phyloP scores from a whole-genome alignment of 768 basidiomycete genomes.

The Termitomyces sp. region DNA sequence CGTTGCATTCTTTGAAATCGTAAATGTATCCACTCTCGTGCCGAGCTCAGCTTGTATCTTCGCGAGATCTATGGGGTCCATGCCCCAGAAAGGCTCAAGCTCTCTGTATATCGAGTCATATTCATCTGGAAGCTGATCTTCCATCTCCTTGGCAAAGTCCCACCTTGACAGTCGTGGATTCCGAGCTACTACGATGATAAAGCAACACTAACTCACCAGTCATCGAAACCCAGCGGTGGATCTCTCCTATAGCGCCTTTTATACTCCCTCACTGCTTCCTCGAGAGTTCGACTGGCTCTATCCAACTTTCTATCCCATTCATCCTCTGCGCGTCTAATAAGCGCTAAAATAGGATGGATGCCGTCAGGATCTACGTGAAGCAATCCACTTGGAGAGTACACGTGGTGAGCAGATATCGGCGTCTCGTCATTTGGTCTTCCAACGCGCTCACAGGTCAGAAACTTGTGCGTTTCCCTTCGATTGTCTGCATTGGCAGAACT shows the following conservation, averaged over 20 bases:
- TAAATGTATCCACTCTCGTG: slow-evolving; percentile 35
- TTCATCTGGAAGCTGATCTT: slow-evolving; percentile 81
- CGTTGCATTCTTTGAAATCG: slow-evolving; percentile 32
- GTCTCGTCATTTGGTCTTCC: slow-evolving; percentile 8
- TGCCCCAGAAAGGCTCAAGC: slow-evolving; percentile 79
- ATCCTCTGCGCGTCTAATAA: slow-evolving; percentile 62
- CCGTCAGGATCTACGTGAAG: slow-evolving; percentile 22
- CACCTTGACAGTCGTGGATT: slow-evolving; percentile 30
- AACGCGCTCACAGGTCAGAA: not conserved
- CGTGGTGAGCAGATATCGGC: slow-evolving; percentile 14
- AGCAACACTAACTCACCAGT: slow-evolving; percentile 51
- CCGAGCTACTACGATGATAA: not conserved
- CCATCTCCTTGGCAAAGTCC: slow-evolving; percentile 59
- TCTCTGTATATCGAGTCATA: slow-evolving; percentile 75
- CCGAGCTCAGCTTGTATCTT: slow-evolving; percentile 33
- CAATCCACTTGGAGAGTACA: slow-evolving; percentile 19
- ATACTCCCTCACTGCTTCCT: slow-evolving; percentile 67
- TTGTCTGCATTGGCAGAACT: too few species aligned
- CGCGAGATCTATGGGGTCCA: slow-evolving; percentile 43
- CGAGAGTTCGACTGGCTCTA: slow-evolving; percentile 63
- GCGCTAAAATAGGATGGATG: slow-evolving; percentile 62
- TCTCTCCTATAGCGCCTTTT: slow-evolving; percentile 55
- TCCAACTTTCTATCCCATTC: slow-evolving; percentile 52
- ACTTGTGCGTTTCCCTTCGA: not conserved
- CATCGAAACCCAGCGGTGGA: slow-evolving; percentile 75